Evolutionary conservation across 352 stramenopile species (phyloP), one percentile per base, ranked within the genome.

Genomic region (Phytopythium cucurbitacearum): DNA sequence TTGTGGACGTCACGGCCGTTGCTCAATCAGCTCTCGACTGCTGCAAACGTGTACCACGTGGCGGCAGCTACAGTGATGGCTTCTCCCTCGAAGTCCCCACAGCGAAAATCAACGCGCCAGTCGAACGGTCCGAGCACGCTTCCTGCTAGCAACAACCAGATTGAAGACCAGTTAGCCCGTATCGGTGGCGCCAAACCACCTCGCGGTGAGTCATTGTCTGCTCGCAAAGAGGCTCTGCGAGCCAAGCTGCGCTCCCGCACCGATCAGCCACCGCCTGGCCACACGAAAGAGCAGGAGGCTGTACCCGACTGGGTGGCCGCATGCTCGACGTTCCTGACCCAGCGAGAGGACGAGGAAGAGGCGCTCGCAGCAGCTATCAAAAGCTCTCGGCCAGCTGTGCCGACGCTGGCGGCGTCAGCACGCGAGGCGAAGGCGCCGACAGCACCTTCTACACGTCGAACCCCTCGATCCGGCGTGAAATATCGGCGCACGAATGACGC

Each of bases 141-240:
- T 3, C 34, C 38, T 7, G 16, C 45, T 32, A 54, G 36, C 5
- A 62, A 62, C 38, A 71, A 67, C 32, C 63, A 71, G 37, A 32
- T 51, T 2, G 63, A 67, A 3, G 59, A 67, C 7, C 33, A 51
- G 41, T 33, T 53, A 8, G 47, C 34, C 7, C n/a, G 40, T 12
- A 38, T 51, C 7, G 28, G 12, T 7, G 5, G 51, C 43, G 7
- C 41, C 7, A 58, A 54, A 21, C 42, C 32, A 11, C 6, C 38
- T 13, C 7, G 36, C 10, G 40, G 50, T n/a, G 37, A 53, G 8
- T 61, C 47, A 5, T 32, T 82, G 2, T 36, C 45, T 33, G 52
- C 65, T 21, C 68, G 73, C 6, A 86, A 82, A 48, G 59, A 71
- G 6, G 50, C 54, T 32, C 57, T 82, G 13, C 80, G 72, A 55